Conservation (phyloP, 1,284 basidiomycete genomes). For the Polyporus tsugae region DNA sequence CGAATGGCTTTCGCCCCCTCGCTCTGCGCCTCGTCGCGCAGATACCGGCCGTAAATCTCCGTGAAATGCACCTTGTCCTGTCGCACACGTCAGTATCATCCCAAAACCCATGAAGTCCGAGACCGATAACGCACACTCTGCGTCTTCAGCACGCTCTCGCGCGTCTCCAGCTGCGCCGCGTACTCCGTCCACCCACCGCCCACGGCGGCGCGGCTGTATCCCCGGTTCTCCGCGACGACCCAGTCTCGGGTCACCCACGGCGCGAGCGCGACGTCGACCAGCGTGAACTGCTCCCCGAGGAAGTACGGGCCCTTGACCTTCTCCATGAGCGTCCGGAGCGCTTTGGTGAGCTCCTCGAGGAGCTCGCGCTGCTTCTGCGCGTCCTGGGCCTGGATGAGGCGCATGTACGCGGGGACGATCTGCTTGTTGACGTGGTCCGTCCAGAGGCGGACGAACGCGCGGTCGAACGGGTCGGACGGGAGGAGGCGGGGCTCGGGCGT, state of each 20-base stretch:
- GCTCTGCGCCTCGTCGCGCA: conserved; percentile 66
- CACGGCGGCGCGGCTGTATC: conserved; percentile 54
- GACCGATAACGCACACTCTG: conserved; percentile 52
- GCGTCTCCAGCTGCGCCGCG: conserved; percentile 49
- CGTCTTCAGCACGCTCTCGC: conserved; percentile 59
- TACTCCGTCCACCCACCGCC: conserved; percentile 57
- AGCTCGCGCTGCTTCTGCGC: conserved; percentile 46
- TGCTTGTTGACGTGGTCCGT: conserved; percentile 50
- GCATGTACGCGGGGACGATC: conserved; percentile 60
- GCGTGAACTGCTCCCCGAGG: conserved; percentile 60
- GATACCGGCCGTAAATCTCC: conserved; percentile 62
- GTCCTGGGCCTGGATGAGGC: conserved; percentile 61
- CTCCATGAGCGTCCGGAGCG: conserved; percentile 53
- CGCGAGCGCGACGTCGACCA: conserved; percentile 66
- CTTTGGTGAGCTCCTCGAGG: conserved; percentile 1
- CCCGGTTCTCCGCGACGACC: conserved; percentile 58
- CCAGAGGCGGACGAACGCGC: conserved; percentile 55
- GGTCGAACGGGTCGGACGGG: conserved; percentile 56
- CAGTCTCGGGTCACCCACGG: conserved; percentile 66
- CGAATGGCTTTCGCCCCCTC: conserved; percentile 64
- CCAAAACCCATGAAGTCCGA: conserved; percentile 16
- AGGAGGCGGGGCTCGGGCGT: conserved; percentile 52
- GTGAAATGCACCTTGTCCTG: conserved; percentile 58
- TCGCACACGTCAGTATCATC: neutral
- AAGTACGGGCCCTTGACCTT: conserved; percentile 68